A percentile compares a stretch with the other conserved stretches of the same genome.
Evolutionary conservation across 805 yeast genomes (phyloP).

Genomic region (Saccharomycopsis sp.): DNA sequence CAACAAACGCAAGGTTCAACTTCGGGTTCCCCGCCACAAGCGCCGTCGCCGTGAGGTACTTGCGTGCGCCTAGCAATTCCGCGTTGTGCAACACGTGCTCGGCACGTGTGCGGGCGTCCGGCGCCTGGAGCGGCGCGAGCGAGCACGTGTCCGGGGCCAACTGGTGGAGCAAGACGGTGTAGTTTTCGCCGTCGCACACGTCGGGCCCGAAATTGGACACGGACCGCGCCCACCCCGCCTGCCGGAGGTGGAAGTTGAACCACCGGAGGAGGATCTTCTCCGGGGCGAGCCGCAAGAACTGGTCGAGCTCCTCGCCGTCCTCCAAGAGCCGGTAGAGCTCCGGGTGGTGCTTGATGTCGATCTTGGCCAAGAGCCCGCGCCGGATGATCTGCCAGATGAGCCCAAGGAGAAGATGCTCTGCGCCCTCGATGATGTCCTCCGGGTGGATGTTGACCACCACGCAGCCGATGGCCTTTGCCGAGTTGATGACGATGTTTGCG

Average conservation of each 20-base stretch:
- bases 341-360: constrained; percentile 93
- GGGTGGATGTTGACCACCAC: constrained; percentile 96
- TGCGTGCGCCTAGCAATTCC: constrained; percentile 85
- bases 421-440: constrained; percentile 91
- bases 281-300: constrained; percentile 92
- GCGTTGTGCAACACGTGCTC: constrained; percentile 82
- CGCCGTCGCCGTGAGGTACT: constrained; percentile 89
- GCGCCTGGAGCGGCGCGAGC: constrained; percentile 70
- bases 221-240: constrained; percentile 83
- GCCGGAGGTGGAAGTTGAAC: constrained; percentile 94
- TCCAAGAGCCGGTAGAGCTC: constrained; percentile 90
- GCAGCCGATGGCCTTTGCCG: constrained; percentile 98
- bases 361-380: constrained; percentile 89
- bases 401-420: constrained; percentile 85
- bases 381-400: constrained; percentile 96
- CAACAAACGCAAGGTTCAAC: constrained; percentile 94
- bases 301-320: constrained; percentile 96
- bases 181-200: constrained; percentile 91
- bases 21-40: constrained; percentile 95
- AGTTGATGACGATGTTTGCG: constrained; percentile 94
- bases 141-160: constrained; percentile 81
- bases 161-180: constrained; percentile 83
- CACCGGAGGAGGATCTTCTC: constrained; percentile 95
- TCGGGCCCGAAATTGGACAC: constrained; percentile 83
- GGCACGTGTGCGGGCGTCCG: constrained; percentile 73